Evolutionary conservation across 257 asterid species (phyloP), one percentile per base, ranked within the genome.

Genomic region (Primulina huaijiensis): DNA sequence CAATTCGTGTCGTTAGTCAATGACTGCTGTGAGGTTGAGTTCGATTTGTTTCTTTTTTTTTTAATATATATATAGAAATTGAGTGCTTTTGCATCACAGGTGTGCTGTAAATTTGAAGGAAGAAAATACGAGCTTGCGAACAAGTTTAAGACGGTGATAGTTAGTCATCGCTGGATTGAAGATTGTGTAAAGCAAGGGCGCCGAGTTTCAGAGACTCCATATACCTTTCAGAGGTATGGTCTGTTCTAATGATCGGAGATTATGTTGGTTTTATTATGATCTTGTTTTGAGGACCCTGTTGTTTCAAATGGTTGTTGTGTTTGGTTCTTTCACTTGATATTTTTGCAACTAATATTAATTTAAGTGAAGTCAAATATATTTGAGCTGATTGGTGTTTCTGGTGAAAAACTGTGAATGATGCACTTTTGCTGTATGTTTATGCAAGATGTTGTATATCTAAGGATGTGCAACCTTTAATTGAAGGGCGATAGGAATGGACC

Each of bases 121-220:
- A 82, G 72, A 70, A 90, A 87, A 56, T 90, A 83, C 40, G 85
- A 84, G 69, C 64, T 82, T 29, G 92, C 93, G 0, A 82, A 68
- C 72, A 80, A 77, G 76, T 73, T 85, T 5, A 80, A 79, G 50
- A 84, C 75, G 4, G 57, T 40, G 20, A 73, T 86, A 43, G 90
- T 91, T 75, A 94, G 91, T 74, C 97, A 94, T 73, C 77, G 87
- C 65, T 94, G 99, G 99, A 55, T 94, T 65, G 97, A 94, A 82
- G 96, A 89, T 62, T 94, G 99, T 69, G 69, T 83, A 30, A 86
- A 73, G 80, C 70, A 80, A 62, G 92, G 95, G 43, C 82, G 73
- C 67, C 86, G 88, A 50, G 84, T 91, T 74, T 72, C 85, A 0
- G 99, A 82, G 84, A 73, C 67, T 30, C 89, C 89, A 0, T 91